Evolutionary conservation across 208 protist genomes (phyloP).

Genomic region (Lotmaria passim): DNA sequence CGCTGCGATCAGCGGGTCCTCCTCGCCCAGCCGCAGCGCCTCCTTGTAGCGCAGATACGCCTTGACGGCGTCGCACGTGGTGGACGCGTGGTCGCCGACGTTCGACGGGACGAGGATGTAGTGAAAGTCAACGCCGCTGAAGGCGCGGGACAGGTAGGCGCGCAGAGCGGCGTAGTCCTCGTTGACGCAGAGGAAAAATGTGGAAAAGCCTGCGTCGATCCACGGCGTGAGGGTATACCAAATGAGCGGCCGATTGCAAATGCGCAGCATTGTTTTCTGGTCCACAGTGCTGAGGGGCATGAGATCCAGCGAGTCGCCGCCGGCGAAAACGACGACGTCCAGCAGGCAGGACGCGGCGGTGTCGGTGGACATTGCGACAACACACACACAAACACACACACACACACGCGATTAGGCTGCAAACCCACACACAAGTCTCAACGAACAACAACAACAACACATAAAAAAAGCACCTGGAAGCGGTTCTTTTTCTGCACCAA

Average conservation of each 20-base stretch:
- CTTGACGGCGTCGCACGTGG: constrained; percentile 77
- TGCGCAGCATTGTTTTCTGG: constrained; percentile 69
- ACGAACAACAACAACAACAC: not conserved
- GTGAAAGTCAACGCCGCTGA: constrained; percentile 63
- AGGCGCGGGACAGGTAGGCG: constrained; percentile 67
- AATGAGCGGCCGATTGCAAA: constrained; percentile 85
- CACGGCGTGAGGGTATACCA: constrained; percentile 82
- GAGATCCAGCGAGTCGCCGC: constrained; percentile 54
- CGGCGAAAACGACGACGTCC: constrained; percentile 85
- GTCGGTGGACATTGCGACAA: constrained; percentile 17
- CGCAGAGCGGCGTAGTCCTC: constrained; percentile 66
- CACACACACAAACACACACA: not conserved
- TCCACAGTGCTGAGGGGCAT: constrained; percentile 66
- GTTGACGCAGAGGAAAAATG: constrained; percentile 84
- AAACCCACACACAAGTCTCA: no score
- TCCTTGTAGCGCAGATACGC: constrained; percentile 81
- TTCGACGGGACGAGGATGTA: constrained; percentile 68
- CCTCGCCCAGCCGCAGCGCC: constrained; percentile 45
- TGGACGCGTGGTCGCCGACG: constrained; percentile 57
- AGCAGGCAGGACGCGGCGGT: constrained; percentile 49
- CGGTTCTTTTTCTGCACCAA: no score
- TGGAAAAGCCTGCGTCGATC: constrained; percentile 70
- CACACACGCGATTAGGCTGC: no score
- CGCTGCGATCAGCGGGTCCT: constrained; percentile 21
- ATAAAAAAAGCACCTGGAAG: not conserved